phyloP scores from a whole-genome alignment of 129 eudicot species.

The Flaveria ramosissima region DNA sequence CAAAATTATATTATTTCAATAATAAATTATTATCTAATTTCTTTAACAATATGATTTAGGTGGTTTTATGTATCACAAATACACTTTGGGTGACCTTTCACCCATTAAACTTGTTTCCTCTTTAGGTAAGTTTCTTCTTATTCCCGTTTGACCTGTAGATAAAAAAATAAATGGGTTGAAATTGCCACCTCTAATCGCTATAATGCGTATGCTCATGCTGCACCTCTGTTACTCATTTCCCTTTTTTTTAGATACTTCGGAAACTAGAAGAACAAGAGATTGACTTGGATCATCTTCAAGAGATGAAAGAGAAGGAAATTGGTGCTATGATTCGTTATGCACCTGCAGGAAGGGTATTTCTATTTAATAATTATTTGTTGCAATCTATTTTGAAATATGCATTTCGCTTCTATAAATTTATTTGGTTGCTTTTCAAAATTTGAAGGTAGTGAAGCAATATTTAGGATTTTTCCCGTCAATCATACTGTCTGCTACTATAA shows the following conservation, averaged over 20 bases:
- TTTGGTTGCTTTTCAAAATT: conserved; percentile 23
- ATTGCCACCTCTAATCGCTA: conserved; percentile 9
- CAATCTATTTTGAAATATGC: conserved; percentile 12
- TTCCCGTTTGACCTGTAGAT: no score
- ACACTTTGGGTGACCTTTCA: not conserved
- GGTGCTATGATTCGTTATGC: conserved; percentile 92
- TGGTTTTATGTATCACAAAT: not conserved
- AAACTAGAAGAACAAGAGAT: conserved; percentile 92
- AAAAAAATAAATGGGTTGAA: conserved; percentile 11
- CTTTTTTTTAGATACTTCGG: conserved; percentile 66
- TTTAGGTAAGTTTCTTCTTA: not conserved
- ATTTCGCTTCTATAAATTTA: not conserved
- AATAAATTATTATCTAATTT: not conserved
- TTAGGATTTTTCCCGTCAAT: conserved; percentile 84
- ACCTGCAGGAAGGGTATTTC: conserved; percentile 93
- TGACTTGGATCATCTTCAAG: conserved; percentile 78
- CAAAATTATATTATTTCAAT: not conserved
- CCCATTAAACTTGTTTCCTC: not conserved
- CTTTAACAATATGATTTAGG: not conserved
- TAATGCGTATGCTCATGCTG: not conserved
- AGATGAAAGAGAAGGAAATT: conserved; percentile 92
- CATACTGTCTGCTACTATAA: conserved; percentile 88
- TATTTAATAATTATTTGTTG: conserved; percentile 5
- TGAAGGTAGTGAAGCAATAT: conserved; percentile 86
- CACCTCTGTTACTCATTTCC: conserved; percentile 23